These are phyloP conservation scores for Yamadazyma mexicana DNA, from an alignment of 1,139 yeast genomes.

Conservation along the genomic window DNA sequence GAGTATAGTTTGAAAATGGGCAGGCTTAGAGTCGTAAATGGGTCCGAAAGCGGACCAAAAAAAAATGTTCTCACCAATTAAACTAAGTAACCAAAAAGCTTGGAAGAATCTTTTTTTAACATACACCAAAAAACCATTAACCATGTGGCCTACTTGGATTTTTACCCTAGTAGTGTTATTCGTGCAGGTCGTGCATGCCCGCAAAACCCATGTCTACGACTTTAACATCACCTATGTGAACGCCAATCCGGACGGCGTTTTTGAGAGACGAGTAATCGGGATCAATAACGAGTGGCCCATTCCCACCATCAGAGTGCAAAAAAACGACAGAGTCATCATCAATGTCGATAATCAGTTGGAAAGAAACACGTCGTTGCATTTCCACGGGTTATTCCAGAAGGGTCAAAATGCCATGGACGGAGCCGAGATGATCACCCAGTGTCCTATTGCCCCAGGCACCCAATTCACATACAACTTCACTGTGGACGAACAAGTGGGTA, in stretches of 20 bases:
- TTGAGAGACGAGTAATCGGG: slow-evolving; percentile 67
- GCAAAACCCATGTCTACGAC: slow-evolving; percentile 58
- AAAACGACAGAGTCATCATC: slow-evolving; percentile 74
- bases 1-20: background rate
- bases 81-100: background rate
- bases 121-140: no score
- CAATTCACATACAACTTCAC: slow-evolving; percentile 78
- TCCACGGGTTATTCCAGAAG: slow-evolving; percentile 88
- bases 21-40: slow-evolving; percentile 1
- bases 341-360: slow-evolving; percentile 71
- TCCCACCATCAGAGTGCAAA: slow-evolving; percentile 69
- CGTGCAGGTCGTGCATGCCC: slow-evolving; percentile 28
- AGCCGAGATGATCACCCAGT: slow-evolving; percentile 81
- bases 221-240: slow-evolving; percentile 74
- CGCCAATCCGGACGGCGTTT: slow-evolving; percentile 75
- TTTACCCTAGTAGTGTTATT: slow-evolving; percentile 33
- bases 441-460: slow-evolving; percentile 79
- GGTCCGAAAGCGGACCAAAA: slow-evolving; percentile 2
- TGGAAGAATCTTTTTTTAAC: background rate
- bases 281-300: slow-evolving; percentile 86
- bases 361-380: slow-evolving; percentile 75
- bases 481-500: slow-evolving; percentile 76
- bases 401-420: slow-evolving; percentile 82
- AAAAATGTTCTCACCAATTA: background rate
- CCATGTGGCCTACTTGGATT: slow-evolving; percentile 1